Conservation (phyloP, 2,329 filamentous ascomycete species). For the Colletotrichum euphorbiae region DNA sequence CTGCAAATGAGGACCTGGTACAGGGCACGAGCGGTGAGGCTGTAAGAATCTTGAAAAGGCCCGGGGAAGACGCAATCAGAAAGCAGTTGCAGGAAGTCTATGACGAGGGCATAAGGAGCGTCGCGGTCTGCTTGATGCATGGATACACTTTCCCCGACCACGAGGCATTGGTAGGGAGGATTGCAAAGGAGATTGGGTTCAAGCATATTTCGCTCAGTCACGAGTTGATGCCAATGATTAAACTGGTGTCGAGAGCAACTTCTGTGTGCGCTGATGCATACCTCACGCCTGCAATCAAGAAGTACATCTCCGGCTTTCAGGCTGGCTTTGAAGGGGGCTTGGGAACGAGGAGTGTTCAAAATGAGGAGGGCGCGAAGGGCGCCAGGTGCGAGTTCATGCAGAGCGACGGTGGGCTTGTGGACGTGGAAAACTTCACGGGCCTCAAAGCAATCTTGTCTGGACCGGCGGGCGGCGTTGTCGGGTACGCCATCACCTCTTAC, state of each 20-base stretch:
- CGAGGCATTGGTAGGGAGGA: constrained; percentile 79
- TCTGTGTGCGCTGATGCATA: constrained; percentile 86
- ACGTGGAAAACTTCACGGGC: constrained; percentile 85
- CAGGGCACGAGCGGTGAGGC: constrained; percentile 76
- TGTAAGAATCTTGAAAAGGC: constrained; percentile 72
- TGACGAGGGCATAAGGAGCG: constrained; percentile 78
- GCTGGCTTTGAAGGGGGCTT: constrained; percentile 84
- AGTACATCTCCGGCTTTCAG: constrained; percentile 80
- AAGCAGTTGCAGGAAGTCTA: constrained; percentile 70
- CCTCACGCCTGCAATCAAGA: constrained; percentile 81
- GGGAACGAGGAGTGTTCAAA: constrained; percentile 79
- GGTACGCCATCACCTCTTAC: constrained; percentile 91
- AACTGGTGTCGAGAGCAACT: constrained; percentile 79
- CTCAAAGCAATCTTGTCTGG: constrained; percentile 88
- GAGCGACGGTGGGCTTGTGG: constrained; percentile 79
- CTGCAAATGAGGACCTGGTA: constrained; percentile 69
- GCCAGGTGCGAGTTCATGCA: constrained; percentile 97
- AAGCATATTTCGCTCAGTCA: constrained; percentile 84
- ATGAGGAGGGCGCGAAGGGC: constrained; percentile 71
- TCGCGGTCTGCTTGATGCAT: constrained; percentile 93
- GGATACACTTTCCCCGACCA: constrained; percentile 92
- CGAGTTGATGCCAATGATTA: constrained; percentile 87
- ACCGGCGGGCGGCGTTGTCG: constrained; percentile 92
- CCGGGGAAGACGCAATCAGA: constrained; percentile 61
- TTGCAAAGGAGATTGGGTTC: constrained; percentile 86